Conservation (phyloP, 805 yeast species). For the Schizosaccharomyces lindneri region DNA sequence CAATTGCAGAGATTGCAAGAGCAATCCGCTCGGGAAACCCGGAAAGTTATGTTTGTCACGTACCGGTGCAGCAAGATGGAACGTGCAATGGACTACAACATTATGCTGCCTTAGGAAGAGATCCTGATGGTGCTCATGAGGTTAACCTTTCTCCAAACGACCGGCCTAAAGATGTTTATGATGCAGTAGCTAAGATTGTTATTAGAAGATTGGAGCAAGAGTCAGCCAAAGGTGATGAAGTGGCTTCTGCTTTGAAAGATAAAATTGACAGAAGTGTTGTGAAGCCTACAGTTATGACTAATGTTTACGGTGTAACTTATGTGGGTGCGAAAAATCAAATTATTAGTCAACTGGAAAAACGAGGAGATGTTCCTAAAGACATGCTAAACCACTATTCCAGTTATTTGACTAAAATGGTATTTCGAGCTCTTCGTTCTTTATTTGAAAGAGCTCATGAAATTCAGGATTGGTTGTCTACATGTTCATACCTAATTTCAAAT, state of each 20-base stretch:
- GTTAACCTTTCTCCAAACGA: slow-evolving; percentile 33
- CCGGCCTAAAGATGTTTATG: slow-evolving; percentile 37
- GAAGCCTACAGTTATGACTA: slow-evolving; percentile 94
- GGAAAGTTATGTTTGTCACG: slow-evolving; percentile 22
- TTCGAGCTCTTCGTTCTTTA: slow-evolving; percentile 59
- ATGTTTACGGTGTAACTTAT: slow-evolving; percentile 88
- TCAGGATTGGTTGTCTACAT: slow-evolving; percentile 86
- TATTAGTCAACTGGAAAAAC: slow-evolving; percentile 42
- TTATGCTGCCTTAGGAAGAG: slow-evolving; percentile 51
- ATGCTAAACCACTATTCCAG: slow-evolving; percentile 22
- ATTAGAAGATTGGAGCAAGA: slow-evolving; percentile 25
- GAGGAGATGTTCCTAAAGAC: slow-evolving; percentile 25
- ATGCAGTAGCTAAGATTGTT: slow-evolving; percentile 30
- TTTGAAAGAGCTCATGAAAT: slow-evolving; percentile 82
- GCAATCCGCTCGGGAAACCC: slow-evolving; percentile 29
- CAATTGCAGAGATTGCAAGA: slow-evolving; percentile 26
- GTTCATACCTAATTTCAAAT: slow-evolving; percentile 58
- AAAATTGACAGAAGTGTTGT: slow-evolving; percentile 66
- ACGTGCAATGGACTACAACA: slow-evolving; percentile 47
- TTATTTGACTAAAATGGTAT: slow-evolving; percentile 55
- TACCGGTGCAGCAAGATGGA: slow-evolving; percentile 44
- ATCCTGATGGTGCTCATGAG: slow-evolving; percentile 35
- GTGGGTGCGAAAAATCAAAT: slow-evolving; percentile 84
- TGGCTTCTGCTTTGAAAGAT: slow-evolving; percentile 25
- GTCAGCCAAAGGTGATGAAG: slow-evolving; percentile 9